Conservation (phyloP, 1,139 yeast genomes). For the Magnusiomyces suaveolens region DNA sequence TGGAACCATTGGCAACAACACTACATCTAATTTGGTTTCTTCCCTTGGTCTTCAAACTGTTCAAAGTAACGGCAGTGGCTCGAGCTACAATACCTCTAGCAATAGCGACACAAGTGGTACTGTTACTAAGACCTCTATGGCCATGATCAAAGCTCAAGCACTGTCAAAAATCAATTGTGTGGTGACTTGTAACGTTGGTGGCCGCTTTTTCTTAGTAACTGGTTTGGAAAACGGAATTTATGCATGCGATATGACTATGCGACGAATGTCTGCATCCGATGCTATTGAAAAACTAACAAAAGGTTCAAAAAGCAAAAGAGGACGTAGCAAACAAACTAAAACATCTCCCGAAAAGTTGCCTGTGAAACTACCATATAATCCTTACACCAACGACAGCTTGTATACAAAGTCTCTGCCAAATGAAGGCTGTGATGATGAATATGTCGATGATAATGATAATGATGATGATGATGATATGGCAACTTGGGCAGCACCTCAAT, state of each 20-base stretch:
- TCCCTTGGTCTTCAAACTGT: not conserved
- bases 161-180: constrained; percentile 30
- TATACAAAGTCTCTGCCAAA: too few species aligned
- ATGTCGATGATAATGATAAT: not conserved
- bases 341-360: not conserved
- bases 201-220: constrained; percentile 33
- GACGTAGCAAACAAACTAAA: not conserved
- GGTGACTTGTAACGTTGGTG: constrained; percentile 30
- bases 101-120: not conserved
- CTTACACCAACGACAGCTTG: not conserved
- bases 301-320: constrained; percentile 1
- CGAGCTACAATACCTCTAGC: not conserved
- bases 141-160: constrained; percentile 27
- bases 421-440: not conserved
- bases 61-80: not conserved
- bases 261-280: not conserved
- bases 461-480: not conserved
- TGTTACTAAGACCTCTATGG: constrained; percentile 7
- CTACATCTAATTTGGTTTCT: not conserved
- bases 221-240: constrained; percentile 42
- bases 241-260: constrained; percentile 26
- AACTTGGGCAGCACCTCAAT: constrained; percentile 27
- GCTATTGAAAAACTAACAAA: not conserved
- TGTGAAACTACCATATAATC: not conserved
- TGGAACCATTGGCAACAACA: not conserved